A percentile compares a stretch with the other conserved stretches of the same genome.
phyloP scores from a whole-genome alignment of 176 grass and related monocot species.

The Oryza meridionalis region DNA sequence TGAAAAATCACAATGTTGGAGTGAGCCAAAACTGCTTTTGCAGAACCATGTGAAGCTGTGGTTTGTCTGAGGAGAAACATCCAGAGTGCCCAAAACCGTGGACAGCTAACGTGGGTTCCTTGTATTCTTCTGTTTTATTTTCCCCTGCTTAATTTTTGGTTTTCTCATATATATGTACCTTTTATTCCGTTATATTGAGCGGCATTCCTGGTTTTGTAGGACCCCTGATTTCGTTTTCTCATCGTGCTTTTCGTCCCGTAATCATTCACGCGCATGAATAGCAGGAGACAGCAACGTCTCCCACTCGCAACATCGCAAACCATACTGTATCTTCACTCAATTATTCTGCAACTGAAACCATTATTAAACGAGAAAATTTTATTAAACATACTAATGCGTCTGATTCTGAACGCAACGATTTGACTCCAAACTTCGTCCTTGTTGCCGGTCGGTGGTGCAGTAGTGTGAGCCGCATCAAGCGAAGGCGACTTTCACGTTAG shows the following conservation, averaged over 20 bases:
- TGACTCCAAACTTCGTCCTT: not conserved
- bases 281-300: not conserved
- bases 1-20: not conserved
- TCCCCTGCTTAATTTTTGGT: no score
- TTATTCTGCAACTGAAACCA: not conserved
- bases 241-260: not conserved
- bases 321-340: not conserved
- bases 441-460: not conserved
- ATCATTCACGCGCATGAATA: not conserved
- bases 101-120: constrained; percentile 2
- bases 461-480: not conserved
- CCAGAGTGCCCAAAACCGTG: constrained; percentile 11
- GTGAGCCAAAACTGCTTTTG: constrained; percentile 16
- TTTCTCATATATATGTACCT: no score
- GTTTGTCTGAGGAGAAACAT: not conserved
- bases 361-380: no score
- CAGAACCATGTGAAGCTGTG: not conserved
- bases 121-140: not conserved
- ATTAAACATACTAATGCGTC: not conserved
- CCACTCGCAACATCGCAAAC: not conserved
- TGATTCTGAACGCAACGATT: not conserved
- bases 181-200: no score
- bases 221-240: not conserved
- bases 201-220: no score
- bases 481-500: no score